Conservation (phyloP, 768 basidiomycete genomes). For the Cystoderma amianthinum region DNA sequence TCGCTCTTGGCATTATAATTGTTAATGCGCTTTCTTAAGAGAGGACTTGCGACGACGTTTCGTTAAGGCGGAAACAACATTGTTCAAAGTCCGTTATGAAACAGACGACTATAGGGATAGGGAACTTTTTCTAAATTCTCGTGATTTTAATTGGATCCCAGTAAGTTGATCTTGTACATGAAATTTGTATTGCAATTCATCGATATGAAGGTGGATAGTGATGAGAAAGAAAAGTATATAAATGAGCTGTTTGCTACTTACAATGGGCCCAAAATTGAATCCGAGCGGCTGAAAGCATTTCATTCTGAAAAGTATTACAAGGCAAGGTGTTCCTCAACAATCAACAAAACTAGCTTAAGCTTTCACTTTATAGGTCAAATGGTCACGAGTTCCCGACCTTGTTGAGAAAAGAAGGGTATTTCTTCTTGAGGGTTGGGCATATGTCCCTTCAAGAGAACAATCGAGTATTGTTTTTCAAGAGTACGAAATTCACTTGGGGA, state of each 20-base stretch:
- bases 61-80: constrained; percentile 78
- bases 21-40: constrained; percentile 28
- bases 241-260: constrained; percentile 45
- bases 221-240: constrained; percentile 45
- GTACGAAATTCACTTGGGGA: constrained; percentile 67
- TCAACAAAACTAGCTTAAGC: not conserved
- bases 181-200: not conserved
- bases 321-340: constrained; percentile 40
- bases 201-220: constrained; percentile 40
- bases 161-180: constrained; percentile 27
- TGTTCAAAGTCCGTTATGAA: constrained; percentile 83
- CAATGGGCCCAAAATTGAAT: constrained; percentile 26
- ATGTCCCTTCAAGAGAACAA: constrained; percentile 70
- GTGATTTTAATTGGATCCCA: constrained; percentile 58
- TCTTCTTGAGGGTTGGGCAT: constrained; percentile 79
- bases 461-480: constrained; percentile 86
- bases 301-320: constrained; percentile 68
- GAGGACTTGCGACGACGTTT: constrained; percentile 88
- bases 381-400: constrained; percentile 92
- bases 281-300: constrained; percentile 25
- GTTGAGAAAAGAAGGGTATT: constrained; percentile 78
- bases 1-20: not conserved
- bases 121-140: constrained; percentile 54
- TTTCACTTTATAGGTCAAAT: constrained; percentile 67
- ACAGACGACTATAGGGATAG: constrained; percentile 50